These are phyloP conservation scores for Ophiostoma montium DNA, from an alignment of 2,329 filamentous ascomycete species.

Conservation along the genomic window DNA sequence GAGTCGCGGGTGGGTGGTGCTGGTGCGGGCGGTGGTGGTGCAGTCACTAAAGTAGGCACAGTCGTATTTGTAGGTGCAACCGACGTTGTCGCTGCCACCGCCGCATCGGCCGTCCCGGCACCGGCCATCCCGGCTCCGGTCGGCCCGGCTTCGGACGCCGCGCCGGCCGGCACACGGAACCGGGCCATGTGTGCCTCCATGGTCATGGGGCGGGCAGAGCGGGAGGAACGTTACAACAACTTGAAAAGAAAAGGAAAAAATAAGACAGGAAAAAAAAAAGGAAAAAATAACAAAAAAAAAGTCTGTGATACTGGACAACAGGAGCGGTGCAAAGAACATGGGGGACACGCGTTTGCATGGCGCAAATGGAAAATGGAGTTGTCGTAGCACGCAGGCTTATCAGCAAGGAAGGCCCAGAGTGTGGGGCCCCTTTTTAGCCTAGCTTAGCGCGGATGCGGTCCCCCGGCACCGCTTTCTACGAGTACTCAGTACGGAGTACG, in stretches of 20 bases:
- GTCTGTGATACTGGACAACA: too few species aligned
- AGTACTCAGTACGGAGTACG: too few species aligned
- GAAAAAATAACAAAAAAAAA: too few species aligned
- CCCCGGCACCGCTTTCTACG: too few species aligned
- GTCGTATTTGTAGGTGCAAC: neutral
- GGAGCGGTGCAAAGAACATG: too few species aligned
- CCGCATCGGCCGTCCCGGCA: neutral
- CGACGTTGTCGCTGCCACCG: neutral
- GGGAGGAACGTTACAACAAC: neutral
- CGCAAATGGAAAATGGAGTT: too few species aligned
- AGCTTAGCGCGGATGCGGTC: too few species aligned
- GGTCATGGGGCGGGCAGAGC: neutral
- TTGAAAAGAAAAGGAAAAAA: neutral
- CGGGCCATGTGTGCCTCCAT: slow-evolving; percentile 2
- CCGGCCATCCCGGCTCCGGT: neutral
- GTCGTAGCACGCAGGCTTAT: too few species aligned
- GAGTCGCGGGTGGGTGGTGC: neutral
- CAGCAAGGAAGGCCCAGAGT: too few species aligned
- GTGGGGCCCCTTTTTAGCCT: too few species aligned
- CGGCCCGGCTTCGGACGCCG: neutral
- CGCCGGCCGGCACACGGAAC: slow-evolving; percentile 1
- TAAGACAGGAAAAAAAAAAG: too few species aligned
- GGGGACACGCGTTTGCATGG: too few species aligned
- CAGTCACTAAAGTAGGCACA: neutral
- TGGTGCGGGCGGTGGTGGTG: neutral